Base-by-base conservation (phyloP, 2,329 filamentous ascomycete species). In the Talaromyces marneffei region DNA sequence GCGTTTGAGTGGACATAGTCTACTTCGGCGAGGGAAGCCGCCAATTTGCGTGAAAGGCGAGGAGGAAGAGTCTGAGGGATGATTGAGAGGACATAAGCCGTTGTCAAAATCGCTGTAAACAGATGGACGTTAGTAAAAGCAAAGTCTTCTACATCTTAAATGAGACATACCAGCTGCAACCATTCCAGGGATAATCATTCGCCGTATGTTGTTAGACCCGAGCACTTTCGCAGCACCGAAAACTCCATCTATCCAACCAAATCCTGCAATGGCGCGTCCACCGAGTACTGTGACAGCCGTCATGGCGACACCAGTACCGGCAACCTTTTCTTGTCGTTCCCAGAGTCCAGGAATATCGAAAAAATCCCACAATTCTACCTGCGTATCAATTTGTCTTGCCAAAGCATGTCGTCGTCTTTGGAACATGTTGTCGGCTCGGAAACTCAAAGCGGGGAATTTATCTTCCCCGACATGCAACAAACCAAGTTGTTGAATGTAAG, bases 351-450 rank as follows among this genome's bases (percentile, higher is more conserved):
- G 83, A 74, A 92, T 82, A 74, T 99, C 94, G 69, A 99, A 90
- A 80, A 99, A 97, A 77, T 99, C 94, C 83, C 83, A 89, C 0
- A 96, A 68, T 71, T 99, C 92, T 3, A 94, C 90, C 59, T 94
- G 86, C 20, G 96, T 87, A 63, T 97, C 87, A 16, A 97, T 87
- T 71, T 96, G 88, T 65, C 91, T 86, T 5, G 91, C 92, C 42
- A 96, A 79, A 1, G 86, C 85, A 73, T 99, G 91, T 63, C 87
- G 85, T 70, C 89, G 89, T 42, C 72, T 71, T 64, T 90, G 87
- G 81, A 97, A 99, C 94, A 99, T 97, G 71, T 92, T 86, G 68
- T 97, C 92, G 1, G 91, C 86, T 31, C 89, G 86, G 85, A 99
- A 97, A 66, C 86, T 90, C 50, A 97, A 85, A 67, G 92, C 89